A percentile compares a stretch with the other conserved stretches of the same genome.
Conservation (phyloP, 1,284 basidiomycete species). For the Marasmius oreades region DNA sequence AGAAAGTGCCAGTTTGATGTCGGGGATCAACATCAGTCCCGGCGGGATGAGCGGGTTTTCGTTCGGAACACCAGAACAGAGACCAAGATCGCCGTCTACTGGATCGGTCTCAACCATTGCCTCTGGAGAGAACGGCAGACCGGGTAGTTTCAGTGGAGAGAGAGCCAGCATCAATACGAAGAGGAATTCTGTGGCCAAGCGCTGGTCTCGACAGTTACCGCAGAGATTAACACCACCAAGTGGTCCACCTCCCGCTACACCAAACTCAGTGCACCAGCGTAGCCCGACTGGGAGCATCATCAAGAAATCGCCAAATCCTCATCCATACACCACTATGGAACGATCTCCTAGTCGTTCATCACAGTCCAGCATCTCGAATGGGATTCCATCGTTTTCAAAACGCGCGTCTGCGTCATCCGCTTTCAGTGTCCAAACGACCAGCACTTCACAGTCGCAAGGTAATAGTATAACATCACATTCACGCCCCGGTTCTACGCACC, state of each 20-base stretch:
- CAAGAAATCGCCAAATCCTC: constrained; percentile 14
- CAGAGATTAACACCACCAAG: constrained; percentile 52
- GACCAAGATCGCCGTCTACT: constrained; percentile 11
- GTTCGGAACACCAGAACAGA: constrained; percentile 13
- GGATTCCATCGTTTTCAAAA: constrained; percentile 53
- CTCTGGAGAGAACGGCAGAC: constrained; percentile 5
- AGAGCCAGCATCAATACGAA: constrained; percentile 22
- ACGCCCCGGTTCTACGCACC: constrained; percentile 37
- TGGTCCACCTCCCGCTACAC: constrained; percentile 51
- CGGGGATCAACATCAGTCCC: background rate
- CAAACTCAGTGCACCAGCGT: constrained; percentile 27
- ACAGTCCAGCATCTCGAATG: constrained; percentile 46
- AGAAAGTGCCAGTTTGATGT: background rate
- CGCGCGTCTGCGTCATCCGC: constrained; percentile 54
- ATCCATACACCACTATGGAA: constrained; percentile 24
- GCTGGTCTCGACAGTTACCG: constrained; percentile 63
- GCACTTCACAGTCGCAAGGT: constrained; percentile 42
- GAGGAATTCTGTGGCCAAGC: constrained; percentile 36
- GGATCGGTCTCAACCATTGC: constrained; percentile 12
- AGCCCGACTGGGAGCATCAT: constrained; percentile 11
- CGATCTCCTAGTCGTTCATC: constrained; percentile 11
- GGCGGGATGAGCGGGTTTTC: constrained; percentile 8
- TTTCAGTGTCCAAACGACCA: constrained; percentile 45
- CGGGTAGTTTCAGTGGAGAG: constrained; percentile 3
- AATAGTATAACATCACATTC: constrained; percentile 18